phyloP scores from a whole-genome alignment of 192 early-diverging fungal genomes.

The Podila epicladia region DNA sequence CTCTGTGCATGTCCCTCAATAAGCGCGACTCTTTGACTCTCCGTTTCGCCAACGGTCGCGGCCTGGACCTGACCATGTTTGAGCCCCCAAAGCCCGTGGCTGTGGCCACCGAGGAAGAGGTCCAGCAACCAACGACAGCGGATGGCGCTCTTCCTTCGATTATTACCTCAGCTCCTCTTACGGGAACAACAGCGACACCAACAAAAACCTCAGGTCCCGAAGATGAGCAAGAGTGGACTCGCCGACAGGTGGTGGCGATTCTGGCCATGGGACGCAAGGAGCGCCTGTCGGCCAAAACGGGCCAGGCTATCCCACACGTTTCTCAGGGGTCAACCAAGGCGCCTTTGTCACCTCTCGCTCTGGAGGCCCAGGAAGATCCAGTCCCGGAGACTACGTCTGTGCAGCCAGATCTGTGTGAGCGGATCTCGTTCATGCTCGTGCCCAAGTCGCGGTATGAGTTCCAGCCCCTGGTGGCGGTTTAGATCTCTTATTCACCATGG shows the following conservation, averaged over 20 bases:
- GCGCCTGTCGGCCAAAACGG: conserved; percentile 28
- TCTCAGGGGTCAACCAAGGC: not conserved
- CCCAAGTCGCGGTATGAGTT: conserved; percentile 51
- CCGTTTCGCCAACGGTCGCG: conserved; percentile 28
- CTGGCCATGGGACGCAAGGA: conserved; percentile 36
- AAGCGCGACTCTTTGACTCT: conserved; percentile 12
- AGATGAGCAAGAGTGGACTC: conserved; percentile 9
- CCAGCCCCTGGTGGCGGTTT: conserved; percentile 32
- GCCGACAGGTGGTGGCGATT: conserved; percentile 27
- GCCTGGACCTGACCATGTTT: conserved; percentile 8
- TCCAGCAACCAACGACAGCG: not conserved
- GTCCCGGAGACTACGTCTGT: not conserved
- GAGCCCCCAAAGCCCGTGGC: not conserved
- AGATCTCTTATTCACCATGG: not conserved
- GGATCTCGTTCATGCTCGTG: conserved; percentile 46
- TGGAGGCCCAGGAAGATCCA: conserved; percentile 28
- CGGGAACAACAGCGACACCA: not conserved
- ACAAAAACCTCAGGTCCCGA: not conserved
- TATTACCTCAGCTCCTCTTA: too few species aligned
- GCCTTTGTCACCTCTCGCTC: conserved; percentile 14
- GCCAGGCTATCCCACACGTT: not conserved
- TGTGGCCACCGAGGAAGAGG: not conserved
- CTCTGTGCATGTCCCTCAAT: not conserved
- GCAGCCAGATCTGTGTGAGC: conserved; percentile 14
- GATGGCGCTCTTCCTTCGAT: conserved; percentile 4